A percentile compares a stretch with the other conserved stretches of the same genome.
Evolutionary conservation across 768 basidiomycete genomes (phyloP).

Genomic region (Russula olivacea): DNA sequence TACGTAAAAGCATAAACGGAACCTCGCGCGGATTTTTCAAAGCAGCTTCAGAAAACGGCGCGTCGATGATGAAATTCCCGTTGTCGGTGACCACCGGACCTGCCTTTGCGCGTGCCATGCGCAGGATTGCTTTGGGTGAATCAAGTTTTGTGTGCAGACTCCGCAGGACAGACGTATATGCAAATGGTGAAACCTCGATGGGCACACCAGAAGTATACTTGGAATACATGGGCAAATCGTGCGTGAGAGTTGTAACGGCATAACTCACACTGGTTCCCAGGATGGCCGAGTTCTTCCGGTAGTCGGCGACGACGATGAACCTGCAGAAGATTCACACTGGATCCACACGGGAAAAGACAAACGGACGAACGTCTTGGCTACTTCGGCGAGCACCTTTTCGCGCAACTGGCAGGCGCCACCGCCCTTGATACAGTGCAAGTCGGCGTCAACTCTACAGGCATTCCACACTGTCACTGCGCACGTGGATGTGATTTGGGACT

Average conservation of each 20-base stretch:
- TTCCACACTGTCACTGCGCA: neutral
- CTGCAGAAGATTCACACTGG: slow-evolving; percentile 34
- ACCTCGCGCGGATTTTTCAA: slow-evolving; percentile 52
- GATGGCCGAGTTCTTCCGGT: slow-evolving; percentile 82
- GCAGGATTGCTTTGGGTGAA: slow-evolving; percentile 66
- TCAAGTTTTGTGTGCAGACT: slow-evolving; percentile 54
- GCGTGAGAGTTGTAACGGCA: neutral
- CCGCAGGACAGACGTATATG: slow-evolving; percentile 81
- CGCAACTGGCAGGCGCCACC: slow-evolving; percentile 95
- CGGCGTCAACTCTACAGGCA: slow-evolving; percentile 66
- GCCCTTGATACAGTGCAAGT: slow-evolving; percentile 92
- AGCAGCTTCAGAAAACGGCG: slow-evolving; percentile 69
- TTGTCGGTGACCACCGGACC: slow-evolving; percentile 97
- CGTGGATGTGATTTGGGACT: slow-evolving; percentile 29
- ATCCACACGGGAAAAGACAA: neutral
- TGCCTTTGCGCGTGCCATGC: slow-evolving; percentile 92
- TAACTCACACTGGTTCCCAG: slow-evolving; percentile 75
- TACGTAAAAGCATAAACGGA: slow-evolving; percentile 39
- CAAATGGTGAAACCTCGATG: slow-evolving; percentile 95
- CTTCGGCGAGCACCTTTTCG: slow-evolving; percentile 97
- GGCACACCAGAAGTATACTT: slow-evolving; percentile 89
- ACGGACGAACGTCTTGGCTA: slow-evolving; percentile 67
- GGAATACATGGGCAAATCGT: slow-evolving; percentile 11
- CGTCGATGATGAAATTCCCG: slow-evolving; percentile 96
- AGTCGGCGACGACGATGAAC: slow-evolving; percentile 91